Evolutionary conservation across 2,329 filamentous ascomycete species (phyloP), one percentile per base, ranked within the genome.

Genomic region (Pseudocercospora ulei): DNA sequence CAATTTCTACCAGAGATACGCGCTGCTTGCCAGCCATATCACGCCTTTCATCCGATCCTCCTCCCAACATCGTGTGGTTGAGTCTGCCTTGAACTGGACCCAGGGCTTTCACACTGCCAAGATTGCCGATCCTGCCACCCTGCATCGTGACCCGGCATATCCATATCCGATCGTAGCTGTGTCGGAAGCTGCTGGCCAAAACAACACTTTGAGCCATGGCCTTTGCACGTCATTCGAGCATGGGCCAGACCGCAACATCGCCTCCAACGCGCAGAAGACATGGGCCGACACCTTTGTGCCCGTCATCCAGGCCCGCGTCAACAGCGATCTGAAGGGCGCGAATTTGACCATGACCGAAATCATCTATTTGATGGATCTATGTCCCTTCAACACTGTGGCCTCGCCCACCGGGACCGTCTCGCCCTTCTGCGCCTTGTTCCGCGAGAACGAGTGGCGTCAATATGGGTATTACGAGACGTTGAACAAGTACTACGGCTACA

Each of bases 401-500:
- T 67, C 73, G 4, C 62, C 70, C 2, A 71, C 65, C 3, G 68
- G 62, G 11, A 57, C 56, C 3, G 58, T 80, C 6, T 85, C 84
- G 0, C 65, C 68, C 0, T 92, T 94, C 62, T 95, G 87, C 61
- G 57, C 59, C 8, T 67, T 94, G 16, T 94, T 94, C 63, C 78
- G 73, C 0, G 58, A 68, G 8, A 90, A 88, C 59, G 80, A 90
- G 27, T 94, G 84, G 82, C 64, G 66, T 22, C 65, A 72, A 43
- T 94, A 92, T 62, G 78, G 86, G 60, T 93, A 94, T 65, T 80
- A 78, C 59, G 72, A 84, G 58, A 75, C 79, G 0, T 64, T 95
- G 5, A 76, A 76, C 48, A 94, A 94, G 58, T 94, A 79, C 69
- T 94, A 94, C 61, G 78, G 79, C 38, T 87, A 78, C 60, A 76